phyloP scores from a whole-genome alignment of 371 early-diverging fungal genomes.

The Apophysomyces elegans region DNA sequence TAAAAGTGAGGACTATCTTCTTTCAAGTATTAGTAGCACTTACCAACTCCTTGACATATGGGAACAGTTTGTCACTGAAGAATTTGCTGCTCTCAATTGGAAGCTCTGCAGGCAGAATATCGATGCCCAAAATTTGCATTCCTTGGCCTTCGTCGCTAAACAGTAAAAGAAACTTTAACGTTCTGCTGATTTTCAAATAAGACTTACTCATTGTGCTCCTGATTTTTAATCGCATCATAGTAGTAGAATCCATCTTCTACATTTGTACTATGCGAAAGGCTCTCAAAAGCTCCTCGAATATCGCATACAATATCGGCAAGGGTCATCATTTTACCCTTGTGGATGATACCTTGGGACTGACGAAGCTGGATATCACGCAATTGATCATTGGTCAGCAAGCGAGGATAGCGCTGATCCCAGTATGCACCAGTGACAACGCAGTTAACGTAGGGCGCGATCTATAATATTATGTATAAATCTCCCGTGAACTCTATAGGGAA shows the following conservation, averaged over 20 bases:
- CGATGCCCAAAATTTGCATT: constrained; percentile 94
- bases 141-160: constrained; percentile 77
- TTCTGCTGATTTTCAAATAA: neutral
- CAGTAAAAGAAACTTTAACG: too few species aligned
- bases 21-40: constrained; percentile 18
- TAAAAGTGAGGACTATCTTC: neutral
- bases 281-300: constrained; percentile 92
- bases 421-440: constrained; percentile 94
- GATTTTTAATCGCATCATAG: constrained; percentile 78
- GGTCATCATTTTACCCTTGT: constrained; percentile 76
- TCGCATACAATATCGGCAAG: constrained; percentile 96
- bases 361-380: constrained; percentile 65
- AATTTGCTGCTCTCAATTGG: constrained; percentile 92
- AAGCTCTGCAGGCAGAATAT: constrained; percentile 95
- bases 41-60: constrained; percentile 83
- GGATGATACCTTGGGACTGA: constrained; percentile 48
- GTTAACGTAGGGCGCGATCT: constrained; percentile 90
- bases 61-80: constrained; percentile 87
- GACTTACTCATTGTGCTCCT: constrained; percentile 74
- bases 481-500: too few species aligned
- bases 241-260: constrained; percentile 94
- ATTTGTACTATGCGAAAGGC: constrained; percentile 84
- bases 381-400: constrained; percentile 86
- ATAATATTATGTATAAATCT: too few species aligned
- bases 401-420: constrained; percentile 91